These are phyloP conservation scores for Globisporangium alternatum DNA, from an alignment of 352 stramenopile genomes.

Conservation along the genomic window DNA sequence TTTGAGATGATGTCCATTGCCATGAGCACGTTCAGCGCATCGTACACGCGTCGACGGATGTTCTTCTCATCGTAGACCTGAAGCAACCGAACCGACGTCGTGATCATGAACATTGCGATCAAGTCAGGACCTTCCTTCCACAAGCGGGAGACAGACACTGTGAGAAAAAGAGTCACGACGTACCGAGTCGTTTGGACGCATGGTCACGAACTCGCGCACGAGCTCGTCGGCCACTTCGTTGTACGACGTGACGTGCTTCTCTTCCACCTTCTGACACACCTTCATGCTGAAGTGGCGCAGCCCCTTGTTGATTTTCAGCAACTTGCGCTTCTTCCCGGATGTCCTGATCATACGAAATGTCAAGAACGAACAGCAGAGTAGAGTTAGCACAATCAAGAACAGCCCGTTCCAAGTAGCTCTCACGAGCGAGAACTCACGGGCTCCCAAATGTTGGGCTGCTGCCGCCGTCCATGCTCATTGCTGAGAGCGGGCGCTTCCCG, in stretches of 20 bases:
- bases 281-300: constrained; percentile 96
- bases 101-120: background rate
- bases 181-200: constrained; percentile 76
- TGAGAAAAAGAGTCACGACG: background rate
- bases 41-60: constrained; percentile 95
- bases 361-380: background rate
- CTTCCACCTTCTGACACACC: constrained; percentile 96
- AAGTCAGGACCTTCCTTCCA: background rate
- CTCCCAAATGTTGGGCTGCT: constrained; percentile 55
- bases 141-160: background rate
- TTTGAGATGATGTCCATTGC: constrained; percentile 98
- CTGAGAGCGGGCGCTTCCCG: constrained; percentile 29
- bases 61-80: constrained; percentile 94
- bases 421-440: constrained; percentile 35
- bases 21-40: constrained; percentile 97
- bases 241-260: constrained; percentile 94
- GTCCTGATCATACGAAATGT: constrained; percentile 24
- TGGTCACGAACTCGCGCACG: constrained; percentile 86
- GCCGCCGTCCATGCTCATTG: constrained; percentile 20
- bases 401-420: too few relatives aligned
- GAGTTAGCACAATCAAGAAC: background rate
- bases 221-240: constrained; percentile 95
- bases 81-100: background rate
- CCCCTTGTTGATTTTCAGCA: constrained; percentile 88
- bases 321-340: constrained; percentile 75